Conservation (phyloP, 169 alveolate species). For the Plasmodium gonderi region DNA sequence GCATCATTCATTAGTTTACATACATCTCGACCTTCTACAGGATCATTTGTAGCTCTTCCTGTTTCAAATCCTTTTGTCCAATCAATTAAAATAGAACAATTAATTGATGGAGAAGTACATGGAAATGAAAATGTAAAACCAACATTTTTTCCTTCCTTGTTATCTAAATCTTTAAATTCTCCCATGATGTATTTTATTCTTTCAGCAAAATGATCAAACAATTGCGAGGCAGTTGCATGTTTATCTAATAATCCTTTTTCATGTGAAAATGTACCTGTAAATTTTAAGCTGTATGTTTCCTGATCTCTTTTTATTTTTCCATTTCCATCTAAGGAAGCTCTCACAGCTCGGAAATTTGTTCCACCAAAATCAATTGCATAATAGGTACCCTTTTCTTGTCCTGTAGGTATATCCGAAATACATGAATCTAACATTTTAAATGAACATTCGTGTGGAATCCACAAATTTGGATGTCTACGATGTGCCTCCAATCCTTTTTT, state of each 20-base stretch:
- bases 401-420: slow-evolving; percentile 87
- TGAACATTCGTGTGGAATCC: slow-evolving; percentile 86
- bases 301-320: slow-evolving; percentile 86
- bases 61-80: slow-evolving; percentile 95
- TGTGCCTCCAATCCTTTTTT: slow-evolving; percentile 84
- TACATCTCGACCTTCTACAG: slow-evolving; percentile 93
- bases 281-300: slow-evolving; percentile 78
- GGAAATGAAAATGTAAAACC: slow-evolving; percentile 92
- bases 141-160: slow-evolving; percentile 69
- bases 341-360: slow-evolving; percentile 89
- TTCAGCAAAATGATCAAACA: slow-evolving; percentile 87
- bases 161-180: slow-evolving; percentile 75
- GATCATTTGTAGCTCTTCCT: slow-evolving; percentile 90
- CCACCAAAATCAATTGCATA: slow-evolving; percentile 94
- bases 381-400: slow-evolving; percentile 89
- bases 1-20: slow-evolving; percentile 89
- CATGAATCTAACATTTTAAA: slow-evolving; percentile 91
- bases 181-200: slow-evolving; percentile 84
- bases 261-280: slow-evolving; percentile 80
- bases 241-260: slow-evolving; percentile 88
- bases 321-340: slow-evolving; percentile 86
- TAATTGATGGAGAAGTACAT: slow-evolving; percentile 83
- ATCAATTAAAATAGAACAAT: slow-evolving; percentile 83
- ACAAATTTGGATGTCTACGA: slow-evolving; percentile 81
- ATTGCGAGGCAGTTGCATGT: slow-evolving; percentile 86